Evolutionary conservation across 2,329 filamentous ascomycete species (phyloP).

Genomic region (Leptographium procerum): DNA sequence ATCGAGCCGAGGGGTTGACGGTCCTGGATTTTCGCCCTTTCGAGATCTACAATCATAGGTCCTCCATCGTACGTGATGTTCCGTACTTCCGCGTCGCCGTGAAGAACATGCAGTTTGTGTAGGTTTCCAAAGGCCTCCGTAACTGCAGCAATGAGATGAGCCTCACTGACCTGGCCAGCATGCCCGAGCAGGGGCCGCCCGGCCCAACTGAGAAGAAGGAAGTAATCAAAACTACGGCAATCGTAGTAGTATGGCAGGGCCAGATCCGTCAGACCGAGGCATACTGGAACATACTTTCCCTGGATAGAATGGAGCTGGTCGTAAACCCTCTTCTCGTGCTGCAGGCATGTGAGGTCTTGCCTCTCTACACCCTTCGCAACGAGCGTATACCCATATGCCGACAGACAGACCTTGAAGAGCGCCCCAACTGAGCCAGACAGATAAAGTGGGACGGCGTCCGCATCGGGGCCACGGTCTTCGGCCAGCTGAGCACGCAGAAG

Average conservation of each 20-base stretch:
- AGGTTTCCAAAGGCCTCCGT: neutral
- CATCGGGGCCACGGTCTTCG: slow-evolving; percentile 19
- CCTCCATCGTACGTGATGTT: slow-evolving; percentile 20
- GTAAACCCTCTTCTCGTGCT: slow-evolving; percentile 1
- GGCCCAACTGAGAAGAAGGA: slow-evolving; percentile 17
- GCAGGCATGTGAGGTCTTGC: neutral
- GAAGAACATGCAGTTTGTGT: neutral
- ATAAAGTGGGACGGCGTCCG: slow-evolving; percentile 19
- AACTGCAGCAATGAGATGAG: neutral
- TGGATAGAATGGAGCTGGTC: neutral
- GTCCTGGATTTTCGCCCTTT: slow-evolving; percentile 11
- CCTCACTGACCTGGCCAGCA: neutral
- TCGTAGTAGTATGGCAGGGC: slow-evolving; percentile 1
- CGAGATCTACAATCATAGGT: slow-evolving; percentile 23
- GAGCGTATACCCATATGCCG: neutral
- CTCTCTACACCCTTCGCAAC: slow-evolving; percentile 2
- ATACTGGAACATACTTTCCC: slow-evolving; percentile 2
- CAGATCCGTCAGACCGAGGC: slow-evolving; percentile 1
- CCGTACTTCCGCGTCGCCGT: slow-evolving; percentile 14
- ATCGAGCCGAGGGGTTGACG: too few relatives aligned
- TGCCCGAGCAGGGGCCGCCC: slow-evolving; percentile 13
- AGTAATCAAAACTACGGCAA: neutral
- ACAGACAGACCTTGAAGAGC: slow-evolving; percentile 1
- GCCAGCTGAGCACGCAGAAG: slow-evolving; percentile 19
- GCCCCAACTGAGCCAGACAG: slow-evolving; percentile 3